These are phyloP conservation scores for Histomonas meleagridis DNA, from an alignment of 208 protist genomes.

Conservation along the genomic window DNA sequence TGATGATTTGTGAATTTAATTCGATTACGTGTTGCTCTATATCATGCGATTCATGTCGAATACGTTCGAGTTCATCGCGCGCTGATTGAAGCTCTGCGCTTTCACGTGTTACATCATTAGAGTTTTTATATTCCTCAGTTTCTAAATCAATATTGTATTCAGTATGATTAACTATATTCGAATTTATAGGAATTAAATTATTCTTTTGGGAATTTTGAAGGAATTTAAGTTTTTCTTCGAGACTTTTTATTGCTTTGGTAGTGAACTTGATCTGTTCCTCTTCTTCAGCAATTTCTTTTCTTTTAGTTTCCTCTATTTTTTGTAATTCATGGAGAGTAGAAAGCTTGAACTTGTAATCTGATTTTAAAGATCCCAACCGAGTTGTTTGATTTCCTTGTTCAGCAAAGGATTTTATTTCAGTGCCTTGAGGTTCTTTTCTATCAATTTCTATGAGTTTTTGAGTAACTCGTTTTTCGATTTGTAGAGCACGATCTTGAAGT, in stretches of 20 bases:
- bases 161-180: neutral
- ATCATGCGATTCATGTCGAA: neutral
- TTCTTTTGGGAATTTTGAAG: neutral
- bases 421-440: neutral
- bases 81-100: neutral
- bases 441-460: constrained; percentile 12
- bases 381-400: constrained; percentile 2
- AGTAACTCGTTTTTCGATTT: neutral
- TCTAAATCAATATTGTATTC: constrained; percentile 20
- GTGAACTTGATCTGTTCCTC: neutral
- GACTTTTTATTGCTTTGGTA: neutral
- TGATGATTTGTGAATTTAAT: neutral
- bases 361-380: neutral
- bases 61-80: neutral
- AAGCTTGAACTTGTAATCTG: neutral
- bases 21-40: neutral
- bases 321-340: neutral
- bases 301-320: constrained; percentile 1
- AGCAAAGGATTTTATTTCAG: neutral
- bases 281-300: constrained; percentile 23
- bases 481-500: constrained; percentile 27
- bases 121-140: neutral
- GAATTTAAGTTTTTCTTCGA: constrained; percentile 22
- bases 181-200: neutral
- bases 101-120: neutral